phyloP scores from a whole-genome alignment of 2,329 filamentous ascomycete genomes.

The Fusarium goolgardi region DNA sequence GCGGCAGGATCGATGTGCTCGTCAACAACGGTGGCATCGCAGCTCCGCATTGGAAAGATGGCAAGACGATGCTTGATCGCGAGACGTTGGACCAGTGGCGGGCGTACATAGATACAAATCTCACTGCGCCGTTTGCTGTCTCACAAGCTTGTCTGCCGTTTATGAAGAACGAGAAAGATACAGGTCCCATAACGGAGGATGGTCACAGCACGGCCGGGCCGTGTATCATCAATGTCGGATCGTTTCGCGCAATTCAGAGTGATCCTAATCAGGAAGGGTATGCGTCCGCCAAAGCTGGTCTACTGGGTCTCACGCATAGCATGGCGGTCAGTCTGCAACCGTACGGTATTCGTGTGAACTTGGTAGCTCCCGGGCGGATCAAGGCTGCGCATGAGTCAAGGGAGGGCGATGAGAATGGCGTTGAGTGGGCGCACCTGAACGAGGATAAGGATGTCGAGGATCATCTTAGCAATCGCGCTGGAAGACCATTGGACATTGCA shows the following conservation, averaged over 20 bases:
- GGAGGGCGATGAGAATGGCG: conserved; percentile 5
- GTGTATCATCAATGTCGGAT: conserved; percentile 21
- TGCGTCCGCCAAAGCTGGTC: conserved; percentile 17
- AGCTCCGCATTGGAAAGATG: conserved; percentile 19
- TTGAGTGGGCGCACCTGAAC: conserved; percentile 15
- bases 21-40: conserved; percentile 26
- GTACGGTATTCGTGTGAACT: conserved; percentile 7
- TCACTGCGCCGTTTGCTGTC: conserved; percentile 13
- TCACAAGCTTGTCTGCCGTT: conserved; percentile 19
- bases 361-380: conserved; percentile 17
- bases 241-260: conserved; percentile 15
- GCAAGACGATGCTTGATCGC: conserved; percentile 12
- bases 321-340: conserved; percentile 20
- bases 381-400: conserved; percentile 13
- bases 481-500: conserved; percentile 18
- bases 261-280: conserved; percentile 21
- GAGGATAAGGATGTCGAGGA: conserved; percentile 21
- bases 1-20: conserved; percentile 2
- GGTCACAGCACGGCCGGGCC: conserved; percentile 17
- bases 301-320: conserved; percentile 14
- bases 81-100: conserved; percentile 9
- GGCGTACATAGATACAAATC: conserved; percentile 14
- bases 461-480: conserved; percentile 17
- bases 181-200: conserved; percentile 1
- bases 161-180: conserved; percentile 22